These are phyloP conservation scores for Didymella exigua DNA, from an alignment of 2,329 filamentous ascomycete species.

Conservation along the genomic window DNA sequence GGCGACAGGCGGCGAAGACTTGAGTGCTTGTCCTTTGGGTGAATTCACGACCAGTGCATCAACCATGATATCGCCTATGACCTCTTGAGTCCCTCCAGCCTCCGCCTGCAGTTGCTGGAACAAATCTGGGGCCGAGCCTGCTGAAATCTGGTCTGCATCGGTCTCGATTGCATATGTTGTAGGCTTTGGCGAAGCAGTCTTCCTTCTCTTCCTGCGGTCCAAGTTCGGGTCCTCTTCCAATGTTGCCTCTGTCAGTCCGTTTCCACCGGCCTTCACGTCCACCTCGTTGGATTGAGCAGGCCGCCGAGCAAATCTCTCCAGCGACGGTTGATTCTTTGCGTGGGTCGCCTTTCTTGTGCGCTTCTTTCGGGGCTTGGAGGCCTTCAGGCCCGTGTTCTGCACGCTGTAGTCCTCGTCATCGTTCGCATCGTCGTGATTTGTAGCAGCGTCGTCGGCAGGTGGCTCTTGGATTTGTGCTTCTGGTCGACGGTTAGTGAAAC, in stretches of 20 bases:
- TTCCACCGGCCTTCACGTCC: neutral
- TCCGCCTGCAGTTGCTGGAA: constrained; percentile 38
- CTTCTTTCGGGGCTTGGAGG: constrained; percentile 28
- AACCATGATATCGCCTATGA: constrained; percentile 11
- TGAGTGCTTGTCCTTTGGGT: neutral
- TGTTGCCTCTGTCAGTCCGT: constrained; percentile 13
- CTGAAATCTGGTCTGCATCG: neutral
- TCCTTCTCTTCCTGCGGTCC: constrained; percentile 47
- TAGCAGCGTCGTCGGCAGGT: constrained; percentile 3
- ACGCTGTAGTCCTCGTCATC: constrained; percentile 29
- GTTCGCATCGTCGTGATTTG: constrained; percentile 19
- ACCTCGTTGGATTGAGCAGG: constrained; percentile 3
- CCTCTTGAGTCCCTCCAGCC: constrained; percentile 17
- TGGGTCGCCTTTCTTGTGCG: constrained; percentile 26
- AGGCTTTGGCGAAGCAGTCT: constrained; percentile 40
- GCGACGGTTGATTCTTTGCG: constrained; percentile 32
- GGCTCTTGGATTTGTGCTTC: constrained; percentile 22
- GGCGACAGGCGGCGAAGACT: neutral
- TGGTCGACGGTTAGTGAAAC: constrained; percentile 13
- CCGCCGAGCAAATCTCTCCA: constrained; percentile 36
- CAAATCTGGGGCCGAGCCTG: constrained; percentile 25
- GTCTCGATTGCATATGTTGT: neutral
- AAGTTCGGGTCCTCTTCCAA: constrained; percentile 40
- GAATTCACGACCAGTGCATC: neutral
- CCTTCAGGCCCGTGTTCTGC: constrained; percentile 21